Percentiles rank a stretch among this genome's conserved stretches.
Conservation (phyloP, 192 early-diverging fungal species). For the Powellomyces hirtus region DNA sequence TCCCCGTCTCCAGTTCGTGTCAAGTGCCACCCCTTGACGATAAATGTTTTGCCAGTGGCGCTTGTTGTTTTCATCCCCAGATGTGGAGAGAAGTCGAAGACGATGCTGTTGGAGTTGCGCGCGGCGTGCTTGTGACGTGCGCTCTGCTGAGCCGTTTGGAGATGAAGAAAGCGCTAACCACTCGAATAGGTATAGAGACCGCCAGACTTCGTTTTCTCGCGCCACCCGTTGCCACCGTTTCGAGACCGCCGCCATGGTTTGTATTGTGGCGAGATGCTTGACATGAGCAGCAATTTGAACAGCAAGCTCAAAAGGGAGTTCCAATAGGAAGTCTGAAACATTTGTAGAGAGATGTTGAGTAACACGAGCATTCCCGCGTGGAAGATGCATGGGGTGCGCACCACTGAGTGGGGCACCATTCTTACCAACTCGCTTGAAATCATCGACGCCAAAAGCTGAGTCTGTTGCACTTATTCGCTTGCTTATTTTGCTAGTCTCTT, state of each 20-base stretch:
- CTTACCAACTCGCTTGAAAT: neutral
- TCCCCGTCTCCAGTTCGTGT: conserved; percentile 46
- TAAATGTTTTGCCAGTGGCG: conserved; percentile 41
- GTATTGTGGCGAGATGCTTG: conserved; percentile 6
- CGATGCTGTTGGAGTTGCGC: neutral
- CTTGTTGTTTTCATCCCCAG: neutral
- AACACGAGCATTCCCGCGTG: neutral
- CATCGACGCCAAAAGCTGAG: conserved; percentile 48
- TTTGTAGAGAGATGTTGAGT: neutral
- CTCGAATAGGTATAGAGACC: conserved; percentile 21
- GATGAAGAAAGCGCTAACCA: conserved; percentile 12
- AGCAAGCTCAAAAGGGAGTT: conserved; percentile 44
- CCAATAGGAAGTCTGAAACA: conserved; percentile 32
- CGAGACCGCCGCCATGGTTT: conserved; percentile 28
- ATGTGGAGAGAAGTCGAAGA: neutral
- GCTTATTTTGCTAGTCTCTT: neutral
- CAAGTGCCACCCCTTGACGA: conserved; percentile 32
- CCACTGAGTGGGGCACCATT: too few species aligned
- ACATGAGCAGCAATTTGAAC: conserved; percentile 39
- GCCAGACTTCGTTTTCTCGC: conserved; percentile 45
- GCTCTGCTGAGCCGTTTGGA: neutral
- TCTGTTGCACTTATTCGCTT: conserved; percentile 47
- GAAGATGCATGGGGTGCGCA: neutral
- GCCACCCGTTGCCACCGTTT: conserved; percentile 36
- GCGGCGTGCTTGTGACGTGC: neutral